Base-by-base conservation (phyloP, 2,329 filamentous ascomycete genomes). In the Hirsutella thompsonii region DNA sequence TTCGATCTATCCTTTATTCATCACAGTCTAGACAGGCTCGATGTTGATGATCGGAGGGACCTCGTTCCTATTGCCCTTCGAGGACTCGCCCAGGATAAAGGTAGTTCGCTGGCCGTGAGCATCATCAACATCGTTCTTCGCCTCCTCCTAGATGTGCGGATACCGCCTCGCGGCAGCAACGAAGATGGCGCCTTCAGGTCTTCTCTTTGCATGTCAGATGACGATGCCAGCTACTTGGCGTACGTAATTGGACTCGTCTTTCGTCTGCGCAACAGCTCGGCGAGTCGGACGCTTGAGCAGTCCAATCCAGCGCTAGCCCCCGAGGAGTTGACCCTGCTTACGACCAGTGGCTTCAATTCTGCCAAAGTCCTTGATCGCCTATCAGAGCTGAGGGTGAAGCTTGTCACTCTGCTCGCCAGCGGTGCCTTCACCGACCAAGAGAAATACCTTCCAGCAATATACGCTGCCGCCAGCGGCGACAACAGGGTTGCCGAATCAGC, bases 1-100 rank as follows among this genome's bases (percentile, higher is more conserved):
- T 83, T 95, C 51, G 89, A 96, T 60, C 67, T 96, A 33, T 71
- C 83, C 16, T 94, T 94, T 56, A 83, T 95, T 30, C 85, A 93
- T 54, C 86, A 94, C 55, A 92, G 90, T 34, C 53, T 76, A 21
- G 59, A 65, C 34, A 67, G 72, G 3, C 56, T 74, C 19, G 59
- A 66, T 26, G 58, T 65, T 11, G 54, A 69, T 40, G 82, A 90
- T 34, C 76, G 86, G 49, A 72, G 81, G 29, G 76, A 79, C 10
- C 65, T 94, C 4, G 61, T 95, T n/a, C 79, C 86, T 2, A 70
- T 57, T 28, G 60, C 60, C 5, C 44, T 64, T 1, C 46, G 46
- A 4, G 60, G 57, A 5, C 54, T 55, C 37, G 46, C 58, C 10
- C 47, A 53, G 8, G 60, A 63, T 20, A 46, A 56, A 29, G 58